A percentile compares a stretch with the other conserved stretches of the same genome.
phyloP scores from a whole-genome alignment of 257 asterid genomes.

The Haberlea rhodopensis region DNA sequence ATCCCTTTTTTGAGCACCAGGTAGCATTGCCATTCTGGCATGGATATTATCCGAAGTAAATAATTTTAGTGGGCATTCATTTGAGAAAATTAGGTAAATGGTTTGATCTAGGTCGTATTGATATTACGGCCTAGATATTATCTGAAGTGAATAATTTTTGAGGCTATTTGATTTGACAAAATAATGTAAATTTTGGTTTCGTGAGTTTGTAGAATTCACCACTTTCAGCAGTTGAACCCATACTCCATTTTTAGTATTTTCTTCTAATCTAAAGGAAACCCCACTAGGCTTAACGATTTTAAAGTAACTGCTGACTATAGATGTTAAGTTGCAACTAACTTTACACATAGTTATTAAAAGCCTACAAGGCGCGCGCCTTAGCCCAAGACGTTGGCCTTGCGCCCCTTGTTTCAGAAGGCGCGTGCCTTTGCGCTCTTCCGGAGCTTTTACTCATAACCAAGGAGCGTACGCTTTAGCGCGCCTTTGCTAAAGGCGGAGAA shows the following conservation, averaged over 20 bases:
- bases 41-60: constrained; percentile 1
- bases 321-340: no score
- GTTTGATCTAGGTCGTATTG: constrained; percentile 38
- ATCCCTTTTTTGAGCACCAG: constrained; percentile 70
- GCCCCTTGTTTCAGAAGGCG: no score
- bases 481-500: no score
- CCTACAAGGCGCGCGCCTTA: no score
- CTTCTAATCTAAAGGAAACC: no score
- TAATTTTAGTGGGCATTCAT: background rate
- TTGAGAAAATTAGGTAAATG: background rate
- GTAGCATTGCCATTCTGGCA: constrained; percentile 26
- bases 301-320: no score
- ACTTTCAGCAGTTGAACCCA: background rate
- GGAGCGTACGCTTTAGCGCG: no score
- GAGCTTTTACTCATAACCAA: no score
- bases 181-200: background rate
- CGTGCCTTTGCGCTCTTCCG: no score
- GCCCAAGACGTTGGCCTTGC: no score
- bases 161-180: background rate
- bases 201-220: background rate
- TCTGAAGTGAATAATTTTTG: constrained; percentile 10
- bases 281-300: no score
- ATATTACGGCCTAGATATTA: background rate
- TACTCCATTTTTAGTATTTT: background rate
- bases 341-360: no score